A percentile compares a stretch with the other conserved stretches of the same genome.
Conservation (phyloP, 1,284 basidiomycete species). For the Trichosporon sp. region DNA sequence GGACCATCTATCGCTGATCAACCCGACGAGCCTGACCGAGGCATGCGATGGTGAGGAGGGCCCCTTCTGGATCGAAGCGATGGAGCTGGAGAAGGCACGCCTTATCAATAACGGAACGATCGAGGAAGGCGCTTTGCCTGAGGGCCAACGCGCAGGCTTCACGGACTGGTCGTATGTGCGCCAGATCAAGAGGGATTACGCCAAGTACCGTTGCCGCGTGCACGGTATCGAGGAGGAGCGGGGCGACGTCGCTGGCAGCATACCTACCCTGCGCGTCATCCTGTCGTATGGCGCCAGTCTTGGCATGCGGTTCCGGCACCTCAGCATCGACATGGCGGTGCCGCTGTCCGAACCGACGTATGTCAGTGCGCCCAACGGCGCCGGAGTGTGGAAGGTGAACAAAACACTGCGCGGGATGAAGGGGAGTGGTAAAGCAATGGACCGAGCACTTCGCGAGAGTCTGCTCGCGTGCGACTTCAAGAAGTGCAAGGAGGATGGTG, state of each 20-base stretch:
- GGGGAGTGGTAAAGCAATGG: background rate
- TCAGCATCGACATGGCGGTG: background rate
- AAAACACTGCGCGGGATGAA: background rate
- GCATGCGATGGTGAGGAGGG: background rate
- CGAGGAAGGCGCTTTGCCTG: background rate
- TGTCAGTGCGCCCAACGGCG: background rate
- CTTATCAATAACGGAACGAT: background rate
- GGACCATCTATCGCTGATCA: background rate
- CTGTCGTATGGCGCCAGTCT: background rate
- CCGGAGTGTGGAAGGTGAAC: background rate
- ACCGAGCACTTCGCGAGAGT: background rate
- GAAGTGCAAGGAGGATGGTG: slow-evolving; percentile 2
- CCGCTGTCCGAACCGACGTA: background rate
- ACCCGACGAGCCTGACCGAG: background rate
- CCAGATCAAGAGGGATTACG: background rate
- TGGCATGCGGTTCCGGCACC: background rate
- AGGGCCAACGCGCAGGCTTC: background rate
- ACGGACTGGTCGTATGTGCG: background rate
- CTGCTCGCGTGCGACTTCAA: background rate
- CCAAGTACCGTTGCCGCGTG: background rate
- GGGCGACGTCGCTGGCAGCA: background rate
- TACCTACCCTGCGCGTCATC: background rate
- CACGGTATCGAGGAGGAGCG: background rate
- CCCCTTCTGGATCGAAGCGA: background rate
- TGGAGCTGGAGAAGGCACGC: background rate